Conservation (phyloP, 768 basidiomycete genomes). For the Amanita pseudoporphyria region DNA sequence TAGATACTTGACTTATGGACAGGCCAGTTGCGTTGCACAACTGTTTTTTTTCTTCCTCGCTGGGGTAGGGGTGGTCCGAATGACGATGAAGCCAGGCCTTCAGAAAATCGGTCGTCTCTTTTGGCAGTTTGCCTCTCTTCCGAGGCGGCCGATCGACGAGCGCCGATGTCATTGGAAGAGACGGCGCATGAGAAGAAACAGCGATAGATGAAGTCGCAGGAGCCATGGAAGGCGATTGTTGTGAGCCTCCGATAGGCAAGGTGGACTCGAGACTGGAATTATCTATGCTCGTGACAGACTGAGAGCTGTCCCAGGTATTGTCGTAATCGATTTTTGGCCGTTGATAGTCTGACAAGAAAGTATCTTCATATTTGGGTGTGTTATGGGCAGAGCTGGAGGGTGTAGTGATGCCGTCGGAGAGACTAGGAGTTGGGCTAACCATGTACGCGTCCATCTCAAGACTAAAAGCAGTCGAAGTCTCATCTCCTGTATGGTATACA, state of each 20-base stretch:
- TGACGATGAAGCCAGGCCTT: constrained; percentile 86
- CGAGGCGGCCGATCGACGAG: constrained; percentile 71
- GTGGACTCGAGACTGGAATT: constrained; percentile 39
- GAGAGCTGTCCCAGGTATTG: constrained; percentile 44
- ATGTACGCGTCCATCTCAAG: constrained; percentile 30
- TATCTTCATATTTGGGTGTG: constrained; percentile 35
- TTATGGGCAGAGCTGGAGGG: constrained; percentile 40
- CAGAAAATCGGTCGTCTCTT: constrained; percentile 84
- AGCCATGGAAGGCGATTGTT: constrained; percentile 36
- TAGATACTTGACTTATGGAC: constrained; percentile 84
- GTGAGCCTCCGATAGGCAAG: constrained; percentile 30
- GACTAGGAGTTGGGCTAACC: constrained; percentile 37
- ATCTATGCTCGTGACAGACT: constrained; percentile 45
- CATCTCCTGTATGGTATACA: constrained; percentile 26
- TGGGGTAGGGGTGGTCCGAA: constrained; percentile 83
- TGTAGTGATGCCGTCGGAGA: constrained; percentile 43
- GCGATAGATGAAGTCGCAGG: constrained; percentile 33
- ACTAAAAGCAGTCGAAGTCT: constrained; percentile 38
- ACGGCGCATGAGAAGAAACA: constrained; percentile 43
- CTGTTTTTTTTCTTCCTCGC: constrained; percentile 86
- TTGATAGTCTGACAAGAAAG: constrained; percentile 36
- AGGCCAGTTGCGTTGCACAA: constrained; percentile 78
- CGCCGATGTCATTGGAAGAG: constrained; percentile 39
- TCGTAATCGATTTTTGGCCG: constrained; percentile 36
- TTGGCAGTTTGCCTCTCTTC: constrained; percentile 82